phyloP scores from a whole-genome alignment of 495 filamentous ascomycete species.

The Immersiella caudata region DNA sequence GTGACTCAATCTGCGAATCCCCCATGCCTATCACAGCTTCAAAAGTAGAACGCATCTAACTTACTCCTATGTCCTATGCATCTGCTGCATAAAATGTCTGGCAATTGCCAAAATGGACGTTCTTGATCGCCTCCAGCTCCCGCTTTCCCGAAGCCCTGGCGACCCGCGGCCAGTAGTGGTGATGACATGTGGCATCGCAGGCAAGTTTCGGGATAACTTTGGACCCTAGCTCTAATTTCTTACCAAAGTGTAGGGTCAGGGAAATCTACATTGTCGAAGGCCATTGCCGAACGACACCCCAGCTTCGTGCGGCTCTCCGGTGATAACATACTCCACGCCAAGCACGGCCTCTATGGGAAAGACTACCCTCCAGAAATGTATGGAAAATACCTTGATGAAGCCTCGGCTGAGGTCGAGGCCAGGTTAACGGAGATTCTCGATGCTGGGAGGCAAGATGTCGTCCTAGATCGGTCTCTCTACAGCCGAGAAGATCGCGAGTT shows the following conservation, averaged over 20 bases:
- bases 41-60: no score
- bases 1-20: not conserved
- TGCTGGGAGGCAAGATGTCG: conserved; percentile 28
- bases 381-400: conserved; percentile 38
- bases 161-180: conserved; percentile 21
- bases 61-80: no score
- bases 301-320: conserved; percentile 36
- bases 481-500: conserved; percentile 38
- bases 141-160: conserved; percentile 10
- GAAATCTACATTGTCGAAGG: conserved; percentile 25
- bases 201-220: not conserved
- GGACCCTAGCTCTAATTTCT: no score
- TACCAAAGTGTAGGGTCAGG: conserved; percentile 11
- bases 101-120: conserved; percentile 10
- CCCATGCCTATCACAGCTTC: not conserved
- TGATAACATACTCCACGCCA: conserved; percentile 36
- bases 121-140: conserved; percentile 14
- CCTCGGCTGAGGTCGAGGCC: conserved; percentile 26
- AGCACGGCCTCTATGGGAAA: conserved; percentile 40
- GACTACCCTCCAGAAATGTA: conserved; percentile 42
- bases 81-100: not conserved
- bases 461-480: conserved; percentile 44
- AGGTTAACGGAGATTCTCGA: conserved; percentile 31
- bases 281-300: conserved; percentile 18
- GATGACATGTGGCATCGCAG: conserved; percentile 27